These are phyloP conservation scores for Penicillium sp. DNA, from an alignment of 2,329 filamentous ascomycete genomes.

Conservation along the genomic window DNA sequence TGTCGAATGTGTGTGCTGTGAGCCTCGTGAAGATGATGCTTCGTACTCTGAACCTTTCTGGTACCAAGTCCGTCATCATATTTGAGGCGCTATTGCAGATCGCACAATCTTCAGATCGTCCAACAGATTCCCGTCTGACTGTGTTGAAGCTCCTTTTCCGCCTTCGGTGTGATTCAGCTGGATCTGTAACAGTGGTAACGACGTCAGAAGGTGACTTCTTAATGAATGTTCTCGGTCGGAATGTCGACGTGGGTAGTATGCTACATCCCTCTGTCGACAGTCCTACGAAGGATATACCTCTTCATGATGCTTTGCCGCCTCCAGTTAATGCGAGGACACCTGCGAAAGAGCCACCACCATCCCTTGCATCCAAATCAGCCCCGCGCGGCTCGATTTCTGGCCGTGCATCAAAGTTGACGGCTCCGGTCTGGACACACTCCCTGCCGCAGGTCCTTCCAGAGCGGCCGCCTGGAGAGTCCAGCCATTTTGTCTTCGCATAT, in stretches of 20 bases:
- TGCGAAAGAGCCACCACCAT: conserved; percentile 31
- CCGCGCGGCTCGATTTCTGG: conserved; percentile 34
- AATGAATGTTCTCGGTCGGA: conserved; percentile 69
- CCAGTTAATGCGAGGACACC: conserved; percentile 30
- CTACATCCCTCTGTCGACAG: conserved; percentile 44
- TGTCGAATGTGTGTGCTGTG: conserved; percentile 64
- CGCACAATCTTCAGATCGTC: conserved; percentile 58
- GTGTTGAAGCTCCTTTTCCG: conserved; percentile 78
- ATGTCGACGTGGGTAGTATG: conserved; percentile 51
- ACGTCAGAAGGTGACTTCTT: conserved; percentile 71
- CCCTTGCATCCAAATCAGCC: conserved; percentile 30
- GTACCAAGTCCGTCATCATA: conserved; percentile 61
- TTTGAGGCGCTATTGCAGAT: conserved; percentile 66
- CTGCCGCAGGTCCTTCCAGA: conserved; percentile 55
- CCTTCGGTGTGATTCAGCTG: conserved; percentile 76
- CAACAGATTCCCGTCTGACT: conserved; percentile 68
- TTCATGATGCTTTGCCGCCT: conserved; percentile 36
- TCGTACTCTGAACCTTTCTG: conserved; percentile 65
- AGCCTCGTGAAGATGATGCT: conserved; percentile 76
- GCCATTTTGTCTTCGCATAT: conserved; percentile 52
- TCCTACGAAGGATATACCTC: conserved; percentile 34
- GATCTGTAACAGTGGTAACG: conserved; percentile 69
- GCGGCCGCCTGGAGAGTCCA: conserved; percentile 49
- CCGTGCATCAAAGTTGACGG: conserved; percentile 37
- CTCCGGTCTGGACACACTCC: conserved; percentile 59